Conservation (phyloP, 2,329 filamentous ascomycete genomes). For the Incumbomyces lentus region DNA sequence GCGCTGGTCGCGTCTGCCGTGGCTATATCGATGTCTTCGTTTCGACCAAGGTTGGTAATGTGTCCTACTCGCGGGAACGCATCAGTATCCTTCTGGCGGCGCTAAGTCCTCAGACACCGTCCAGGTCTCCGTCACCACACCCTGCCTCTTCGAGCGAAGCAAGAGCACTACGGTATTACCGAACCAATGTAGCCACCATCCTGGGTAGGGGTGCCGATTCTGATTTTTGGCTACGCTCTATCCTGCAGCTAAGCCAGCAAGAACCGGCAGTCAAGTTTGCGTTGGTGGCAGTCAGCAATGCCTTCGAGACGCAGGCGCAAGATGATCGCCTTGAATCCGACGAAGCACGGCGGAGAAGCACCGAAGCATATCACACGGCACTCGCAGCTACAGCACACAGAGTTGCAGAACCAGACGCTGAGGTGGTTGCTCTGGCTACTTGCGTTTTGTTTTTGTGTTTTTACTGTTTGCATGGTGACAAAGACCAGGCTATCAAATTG, state of each 20-base stretch:
- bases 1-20: neutral
- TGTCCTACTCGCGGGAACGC: neutral
- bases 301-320: neutral
- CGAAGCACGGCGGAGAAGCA: neutral
- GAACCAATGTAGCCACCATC: neutral
- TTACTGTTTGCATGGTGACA: constrained; percentile 1
- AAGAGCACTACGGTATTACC: constrained; percentile 3
- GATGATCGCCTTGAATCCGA: neutral
- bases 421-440: constrained; percentile 2
- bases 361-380: neutral
- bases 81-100: neutral
- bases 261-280: constrained; percentile 8
- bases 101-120: neutral
- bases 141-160: neutral
- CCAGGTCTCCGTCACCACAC: constrained; percentile 1
- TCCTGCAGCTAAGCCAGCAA: constrained; percentile 9
- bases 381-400: neutral
- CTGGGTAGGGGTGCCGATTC: constrained; percentile 3
- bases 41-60: neutral
- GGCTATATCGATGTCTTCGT: constrained; percentile 6
- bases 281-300: constrained; percentile 5
- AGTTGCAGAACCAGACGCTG: constrained; percentile 1
- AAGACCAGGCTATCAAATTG: neutral
- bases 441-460: constrained; percentile 5
- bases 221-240: constrained; percentile 8